phyloP scores from a whole-genome alignment of 805 yeast species.

The Cyberlindnera petersonii region DNA sequence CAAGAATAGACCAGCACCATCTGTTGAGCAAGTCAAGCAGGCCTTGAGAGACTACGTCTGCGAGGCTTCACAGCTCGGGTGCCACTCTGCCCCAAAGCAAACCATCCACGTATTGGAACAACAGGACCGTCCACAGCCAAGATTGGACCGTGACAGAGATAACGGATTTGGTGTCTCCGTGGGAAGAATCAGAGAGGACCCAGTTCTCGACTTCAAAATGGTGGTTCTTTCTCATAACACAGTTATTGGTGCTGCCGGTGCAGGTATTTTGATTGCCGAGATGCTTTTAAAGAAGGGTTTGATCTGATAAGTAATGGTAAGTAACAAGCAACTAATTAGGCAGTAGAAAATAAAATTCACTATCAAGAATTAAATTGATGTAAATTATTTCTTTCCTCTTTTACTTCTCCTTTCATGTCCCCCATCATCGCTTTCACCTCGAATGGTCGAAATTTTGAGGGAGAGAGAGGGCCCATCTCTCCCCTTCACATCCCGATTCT shows the following conservation, averaged over 20 bases:
- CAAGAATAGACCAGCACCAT: slow-evolving; percentile 78
- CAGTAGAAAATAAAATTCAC: no score
- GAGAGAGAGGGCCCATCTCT: no score
- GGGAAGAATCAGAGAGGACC: slow-evolving; percentile 91
- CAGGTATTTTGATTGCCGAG: slow-evolving; percentile 95
- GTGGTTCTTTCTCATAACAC: slow-evolving; percentile 97
- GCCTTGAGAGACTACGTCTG: slow-evolving; percentile 70
- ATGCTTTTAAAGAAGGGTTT: slow-evolving; percentile 71
- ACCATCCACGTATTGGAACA: slow-evolving; percentile 91
- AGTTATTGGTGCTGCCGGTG: slow-evolving; percentile 97
- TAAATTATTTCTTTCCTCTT: no score
- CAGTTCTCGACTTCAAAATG: slow-evolving; percentile 91
- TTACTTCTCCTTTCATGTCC: no score
- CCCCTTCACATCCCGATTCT: no score
- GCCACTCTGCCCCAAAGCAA: slow-evolving; percentile 90
- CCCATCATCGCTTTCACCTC: no score
- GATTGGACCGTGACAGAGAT: slow-evolving; percentile 95
- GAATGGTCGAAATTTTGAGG: no score
- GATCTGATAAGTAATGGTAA: slow-evolving; percentile 38
- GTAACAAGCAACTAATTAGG: neutral
- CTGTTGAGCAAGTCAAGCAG: slow-evolving; percentile 72
- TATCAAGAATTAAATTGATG: no score
- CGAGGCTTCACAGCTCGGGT: slow-evolving; percentile 75
- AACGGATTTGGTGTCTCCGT: slow-evolving; percentile 91
- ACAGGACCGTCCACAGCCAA: slow-evolving; percentile 93